These are phyloP conservation scores for Cercospora zeae-maydis DNA, from an alignment of 2,329 filamentous ascomycete species.

Conservation along the genomic window DNA sequence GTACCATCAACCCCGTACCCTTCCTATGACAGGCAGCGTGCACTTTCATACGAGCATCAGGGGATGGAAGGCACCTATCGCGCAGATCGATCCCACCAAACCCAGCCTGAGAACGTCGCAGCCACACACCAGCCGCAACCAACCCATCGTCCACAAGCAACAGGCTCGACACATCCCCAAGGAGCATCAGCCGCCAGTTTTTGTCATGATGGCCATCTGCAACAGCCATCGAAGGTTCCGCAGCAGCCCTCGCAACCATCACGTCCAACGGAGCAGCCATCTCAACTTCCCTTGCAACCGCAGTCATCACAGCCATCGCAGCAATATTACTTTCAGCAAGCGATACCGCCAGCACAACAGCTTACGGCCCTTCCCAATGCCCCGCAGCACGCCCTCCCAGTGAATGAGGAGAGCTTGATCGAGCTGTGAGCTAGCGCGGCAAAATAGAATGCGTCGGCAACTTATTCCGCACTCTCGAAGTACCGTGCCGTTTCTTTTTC, in stretches of 20 bases:
- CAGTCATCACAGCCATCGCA: slow-evolving; percentile 24
- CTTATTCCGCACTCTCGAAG: not conserved
- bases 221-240: slow-evolving; percentile 16
- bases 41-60: slow-evolving; percentile 24
- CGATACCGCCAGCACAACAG: slow-evolving; percentile 11
- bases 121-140: slow-evolving; percentile 23
- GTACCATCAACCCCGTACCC: slow-evolving; percentile 35
- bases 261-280: slow-evolving; percentile 16
- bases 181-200: slow-evolving; percentile 56
- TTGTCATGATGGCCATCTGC: slow-evolving; percentile 50
- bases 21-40: slow-evolving; percentile 30
- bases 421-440: slow-evolving; percentile 12
- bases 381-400: slow-evolving; percentile 32
- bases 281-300: slow-evolving; percentile 19
- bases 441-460: not conserved
- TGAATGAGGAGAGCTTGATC: slow-evolving; percentile 39
- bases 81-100: slow-evolving; percentile 36
- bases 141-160: slow-evolving; percentile 32
- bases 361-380: slow-evolving; percentile 36
- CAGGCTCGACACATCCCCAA: slow-evolving; percentile 31
- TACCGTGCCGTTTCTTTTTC: not conserved
- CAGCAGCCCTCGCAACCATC: slow-evolving; percentile 19
- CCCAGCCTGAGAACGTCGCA: slow-evolving; percentile 13
- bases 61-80: slow-evolving; percentile 34
- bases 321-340: slow-evolving; percentile 22